Conservation (phyloP, 1,284 basidiomycete species). For the Uromyces viciae-fabae region DNA sequence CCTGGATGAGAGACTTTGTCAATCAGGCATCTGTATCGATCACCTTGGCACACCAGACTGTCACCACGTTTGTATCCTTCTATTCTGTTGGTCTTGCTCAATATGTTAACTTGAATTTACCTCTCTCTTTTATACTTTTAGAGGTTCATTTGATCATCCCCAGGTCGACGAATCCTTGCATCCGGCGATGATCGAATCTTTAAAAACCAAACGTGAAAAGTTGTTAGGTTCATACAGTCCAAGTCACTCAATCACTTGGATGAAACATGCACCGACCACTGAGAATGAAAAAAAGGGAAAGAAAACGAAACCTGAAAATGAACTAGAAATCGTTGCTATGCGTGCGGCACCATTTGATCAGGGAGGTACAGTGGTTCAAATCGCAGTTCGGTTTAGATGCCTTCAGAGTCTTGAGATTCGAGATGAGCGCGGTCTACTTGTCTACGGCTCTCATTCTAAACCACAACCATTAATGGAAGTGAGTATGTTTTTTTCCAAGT, state of each 20-base stretch:
- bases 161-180: constrained; percentile 16
- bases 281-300: neutral
- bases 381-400: constrained; percentile 27
- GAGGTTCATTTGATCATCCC: constrained; percentile 12
- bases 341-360: constrained; percentile 40
- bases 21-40: constrained; percentile 6
- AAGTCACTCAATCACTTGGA: constrained; percentile 35
- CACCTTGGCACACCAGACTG: constrained; percentile 22
- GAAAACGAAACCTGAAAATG: neutral
- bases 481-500: neutral
- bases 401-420: constrained; percentile 32
- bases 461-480: constrained; percentile 34
- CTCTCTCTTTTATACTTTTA: neutral
- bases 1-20: constrained; percentile 33
- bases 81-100: neutral
- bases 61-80: constrained; percentile 28
- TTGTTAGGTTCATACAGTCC: constrained; percentile 17
- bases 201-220: constrained; percentile 12
- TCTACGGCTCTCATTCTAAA: constrained; percentile 29
- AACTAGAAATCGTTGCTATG: constrained; percentile 28
- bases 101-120: neutral
- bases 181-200: constrained; percentile 9
- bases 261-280: neutral
- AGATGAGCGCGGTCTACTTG: constrained; percentile 32
- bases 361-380: constrained; percentile 31